Evolutionary conservation across 768 basidiomycete species (phyloP), one percentile per base, ranked within the genome.

Genomic region (Mycena rosella): DNA sequence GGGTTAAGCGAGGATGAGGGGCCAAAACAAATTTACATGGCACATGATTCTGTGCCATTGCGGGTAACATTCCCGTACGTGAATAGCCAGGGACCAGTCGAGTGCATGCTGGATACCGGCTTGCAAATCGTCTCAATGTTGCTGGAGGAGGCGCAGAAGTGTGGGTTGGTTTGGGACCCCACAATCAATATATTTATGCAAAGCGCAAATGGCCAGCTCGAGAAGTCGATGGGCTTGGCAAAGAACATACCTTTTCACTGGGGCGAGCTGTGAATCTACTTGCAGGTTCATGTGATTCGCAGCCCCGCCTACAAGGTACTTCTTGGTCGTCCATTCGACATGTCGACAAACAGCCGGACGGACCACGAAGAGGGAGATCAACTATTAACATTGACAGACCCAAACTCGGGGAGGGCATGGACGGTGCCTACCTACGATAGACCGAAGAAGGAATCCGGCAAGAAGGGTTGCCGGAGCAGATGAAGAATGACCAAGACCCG

Each of bases 251-350:
- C 72, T 1, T 77, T 79, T 44, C 44, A 26, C 0, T 68, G 77
- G 38, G 38, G 38, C 14, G 67, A 64, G 9, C 42, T 78, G 2
- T 69, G 63, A 0, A 27, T 76, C 3, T 76, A 72, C 30, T 22
- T 78, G 1, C 77, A 79, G 64, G 70, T 77, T 79, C 1, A n/a
- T n/a, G n/a, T n/a, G n/a, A n/a, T n/a, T n/a, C n/a, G n/a, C n/a
- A n/a, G n/a, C n/a, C n/a, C n/a, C n/a, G n/a, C n/a, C n/a, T n/a
- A n/a, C n/a, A n/a, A n/a, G n/a, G n/a, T n/a, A n/a, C n/a, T n/a
- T n/a, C 44, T 80, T 0, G 78, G 78, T 2, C 52, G 77, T 20
- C 77, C 79, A 6, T 78, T 80, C 47, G 74, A 77, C 60, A 69
- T 73, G 1, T 30, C 78, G 0, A 76, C 76, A 1, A 29, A 76